Evolutionary conservation across 352 stramenopile species (phyloP).

Genomic region (Phytopythium oedochilum): DNA sequence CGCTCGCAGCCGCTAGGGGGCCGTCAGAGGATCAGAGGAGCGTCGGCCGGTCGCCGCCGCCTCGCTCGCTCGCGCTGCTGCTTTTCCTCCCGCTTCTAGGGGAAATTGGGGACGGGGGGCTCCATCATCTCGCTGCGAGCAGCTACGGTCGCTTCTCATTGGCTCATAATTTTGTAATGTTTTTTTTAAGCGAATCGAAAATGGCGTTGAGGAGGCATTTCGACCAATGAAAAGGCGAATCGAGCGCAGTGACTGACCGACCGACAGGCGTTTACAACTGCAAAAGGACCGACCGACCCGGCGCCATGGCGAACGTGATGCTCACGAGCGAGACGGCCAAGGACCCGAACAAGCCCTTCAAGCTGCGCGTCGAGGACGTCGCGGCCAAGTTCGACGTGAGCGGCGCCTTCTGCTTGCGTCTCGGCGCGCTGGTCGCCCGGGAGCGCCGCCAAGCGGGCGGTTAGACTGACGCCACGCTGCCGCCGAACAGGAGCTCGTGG

Average conservation of each 20-base stretch:
- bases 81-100: neutral
- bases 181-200: conserved; percentile 1
- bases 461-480: neutral
- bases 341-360: conserved; percentile 88
- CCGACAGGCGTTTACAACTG: neutral
- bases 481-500: conserved; percentile 54
- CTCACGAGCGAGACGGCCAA: conserved; percentile 85
- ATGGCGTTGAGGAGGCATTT: neutral
- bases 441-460: neutral
- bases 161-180: neutral
- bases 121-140: neutral
- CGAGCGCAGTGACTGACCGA: neutral
- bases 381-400: conserved; percentile 78
- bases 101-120: neutral
- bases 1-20: too few species aligned
- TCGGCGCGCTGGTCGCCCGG: neutral
- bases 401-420: neutral
- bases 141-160: neutral
- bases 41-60: neutral
- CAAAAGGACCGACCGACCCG: conserved; percentile 4
- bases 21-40: too few species aligned
- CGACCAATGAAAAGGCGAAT: neutral
- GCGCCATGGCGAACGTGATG: conserved; percentile 82
- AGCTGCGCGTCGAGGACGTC: conserved; percentile 81
- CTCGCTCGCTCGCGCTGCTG: neutral